Conservation (phyloP, 768 basidiomycete species). For the Punctularia strigosozonata region DNA sequence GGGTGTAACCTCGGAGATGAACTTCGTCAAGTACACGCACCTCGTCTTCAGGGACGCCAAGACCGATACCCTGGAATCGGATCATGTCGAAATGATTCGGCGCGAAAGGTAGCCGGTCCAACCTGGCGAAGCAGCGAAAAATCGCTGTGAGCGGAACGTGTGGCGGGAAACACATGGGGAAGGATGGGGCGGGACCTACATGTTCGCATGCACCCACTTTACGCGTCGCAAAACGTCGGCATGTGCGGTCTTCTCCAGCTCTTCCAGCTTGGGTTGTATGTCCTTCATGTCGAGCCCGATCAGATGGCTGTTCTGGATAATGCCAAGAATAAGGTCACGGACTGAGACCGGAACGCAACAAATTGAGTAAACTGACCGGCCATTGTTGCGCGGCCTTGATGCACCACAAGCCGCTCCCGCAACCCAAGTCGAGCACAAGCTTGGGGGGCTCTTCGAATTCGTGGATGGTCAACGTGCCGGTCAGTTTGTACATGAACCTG, state of each 20-base stretch:
- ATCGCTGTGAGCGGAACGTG: too few relatives aligned
- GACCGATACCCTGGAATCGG: conserved; percentile 48
- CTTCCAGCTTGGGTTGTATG: conserved; percentile 39
- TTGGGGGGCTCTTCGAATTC: conserved; percentile 38
- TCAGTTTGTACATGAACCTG: conserved; percentile 43
- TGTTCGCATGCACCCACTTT: conserved; percentile 56
- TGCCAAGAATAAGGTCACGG: background rate
- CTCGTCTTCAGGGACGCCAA: conserved; percentile 66
- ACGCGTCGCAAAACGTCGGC: conserved; percentile 35
- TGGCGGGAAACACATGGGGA: conserved; percentile 1
- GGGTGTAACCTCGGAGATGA: conserved; percentile 9
- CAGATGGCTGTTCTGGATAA: conserved; percentile 30
- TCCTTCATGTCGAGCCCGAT: conserved; percentile 47
- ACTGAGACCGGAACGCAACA: background rate
- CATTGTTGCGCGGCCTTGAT: conserved; percentile 58
- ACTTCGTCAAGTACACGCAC: conserved; percentile 18
- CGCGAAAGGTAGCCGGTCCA: conserved; percentile 54
- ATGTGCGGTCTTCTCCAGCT: conserved; percentile 15
- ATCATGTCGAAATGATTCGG: conserved; percentile 52
- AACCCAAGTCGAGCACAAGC: conserved; percentile 56
- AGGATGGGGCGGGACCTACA: conserved; percentile 28
- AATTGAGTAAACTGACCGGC: conserved; percentile 32
- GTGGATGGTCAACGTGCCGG: conserved; percentile 41
- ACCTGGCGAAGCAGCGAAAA: too few relatives aligned
- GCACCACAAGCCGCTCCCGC: conserved; percentile 61